These are phyloP conservation scores for Pythium angustatum DNA, from an alignment of 352 stramenopile genomes.

Conservation along the genomic window DNA sequence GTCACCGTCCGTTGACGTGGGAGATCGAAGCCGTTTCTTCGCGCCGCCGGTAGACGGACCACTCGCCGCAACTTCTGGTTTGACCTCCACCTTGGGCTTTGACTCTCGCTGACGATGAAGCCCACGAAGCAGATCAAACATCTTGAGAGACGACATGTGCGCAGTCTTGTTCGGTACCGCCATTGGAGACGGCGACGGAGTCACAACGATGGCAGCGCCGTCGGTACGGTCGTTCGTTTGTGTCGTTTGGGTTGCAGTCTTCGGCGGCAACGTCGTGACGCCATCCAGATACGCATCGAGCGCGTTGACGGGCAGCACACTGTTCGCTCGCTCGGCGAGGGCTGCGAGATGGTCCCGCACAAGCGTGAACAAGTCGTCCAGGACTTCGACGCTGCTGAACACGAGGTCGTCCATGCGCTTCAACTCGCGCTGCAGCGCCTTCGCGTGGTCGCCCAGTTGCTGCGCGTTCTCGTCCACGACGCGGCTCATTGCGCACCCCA, in stretches of 20 bases:
- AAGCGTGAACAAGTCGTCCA: constrained; percentile 13
- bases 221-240: constrained; percentile 5
- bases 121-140: constrained; percentile 17
- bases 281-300: constrained; percentile 20
- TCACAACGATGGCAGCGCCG: background rate
- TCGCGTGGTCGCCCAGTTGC: background rate
- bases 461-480: background rate
- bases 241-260: background rate
- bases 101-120: background rate
- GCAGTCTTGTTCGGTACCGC: background rate
- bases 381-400: constrained; percentile 13
- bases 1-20: background rate
- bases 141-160: background rate
- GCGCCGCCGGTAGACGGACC: background rate
- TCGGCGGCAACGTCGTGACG: background rate
- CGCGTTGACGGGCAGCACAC: constrained; percentile 3
- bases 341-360: constrained; percentile 1
- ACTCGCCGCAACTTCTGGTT: background rate
- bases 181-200: constrained; percentile 1
- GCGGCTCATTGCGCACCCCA: background rate
- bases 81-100: constrained; percentile 15
- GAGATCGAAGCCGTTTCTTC: constrained; percentile 13
- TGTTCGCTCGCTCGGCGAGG: background rate
- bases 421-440: background rate
- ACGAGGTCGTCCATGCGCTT: constrained; percentile 20